A percentile compares a stretch with the other conserved stretches of the same genome.
phyloP scores from a whole-genome alignment of 768 basidiomycete genomes.

The Trametopsis cervina region DNA sequence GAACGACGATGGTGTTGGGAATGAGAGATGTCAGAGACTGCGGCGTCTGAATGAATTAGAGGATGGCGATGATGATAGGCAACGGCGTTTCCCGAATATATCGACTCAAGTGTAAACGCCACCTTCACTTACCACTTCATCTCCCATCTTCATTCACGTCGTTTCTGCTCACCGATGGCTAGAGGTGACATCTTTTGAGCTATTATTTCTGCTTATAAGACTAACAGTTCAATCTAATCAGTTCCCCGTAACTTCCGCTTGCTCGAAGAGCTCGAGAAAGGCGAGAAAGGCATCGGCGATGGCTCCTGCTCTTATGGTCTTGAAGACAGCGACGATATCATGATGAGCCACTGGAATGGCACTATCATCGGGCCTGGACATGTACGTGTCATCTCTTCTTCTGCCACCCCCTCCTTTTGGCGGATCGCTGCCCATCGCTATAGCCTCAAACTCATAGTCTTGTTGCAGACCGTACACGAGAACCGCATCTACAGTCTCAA shows the following conservation, averaged over 20 bases:
- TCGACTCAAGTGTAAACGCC: too few species aligned
- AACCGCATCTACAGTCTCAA: conserved; percentile 96
- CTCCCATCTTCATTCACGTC: background rate
- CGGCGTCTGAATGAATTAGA: too few species aligned
- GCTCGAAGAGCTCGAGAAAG: conserved; percentile 98
- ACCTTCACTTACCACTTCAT: conserved; percentile 1
- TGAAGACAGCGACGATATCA: conserved; percentile 91
- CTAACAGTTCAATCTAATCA: conserved; percentile 24
- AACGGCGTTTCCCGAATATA: too few species aligned
- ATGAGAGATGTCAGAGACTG: background rate
- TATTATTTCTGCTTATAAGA: background rate
- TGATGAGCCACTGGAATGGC: conserved; percentile 98
- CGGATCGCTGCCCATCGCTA: too few species aligned
- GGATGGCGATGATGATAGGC: too few species aligned
- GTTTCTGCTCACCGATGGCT: conserved; percentile 23
- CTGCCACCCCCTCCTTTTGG: conserved; percentile 3
- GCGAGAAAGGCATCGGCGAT: conserved; percentile 99
- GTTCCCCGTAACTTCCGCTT: conserved; percentile 96
- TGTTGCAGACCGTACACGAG: conserved; percentile 84
- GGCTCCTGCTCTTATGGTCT: conserved; percentile 96
- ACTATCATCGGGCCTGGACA: conserved; percentile 99
- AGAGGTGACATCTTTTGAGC: too few species aligned
- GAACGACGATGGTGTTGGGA: conserved; percentile 5
- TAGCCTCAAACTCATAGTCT: too few species aligned
- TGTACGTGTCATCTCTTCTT: conserved; percentile 46